phyloP scores from a whole-genome alignment of 2,329 filamentous ascomycete species.

The Paraphaeosphaeria sporulosa region DNA sequence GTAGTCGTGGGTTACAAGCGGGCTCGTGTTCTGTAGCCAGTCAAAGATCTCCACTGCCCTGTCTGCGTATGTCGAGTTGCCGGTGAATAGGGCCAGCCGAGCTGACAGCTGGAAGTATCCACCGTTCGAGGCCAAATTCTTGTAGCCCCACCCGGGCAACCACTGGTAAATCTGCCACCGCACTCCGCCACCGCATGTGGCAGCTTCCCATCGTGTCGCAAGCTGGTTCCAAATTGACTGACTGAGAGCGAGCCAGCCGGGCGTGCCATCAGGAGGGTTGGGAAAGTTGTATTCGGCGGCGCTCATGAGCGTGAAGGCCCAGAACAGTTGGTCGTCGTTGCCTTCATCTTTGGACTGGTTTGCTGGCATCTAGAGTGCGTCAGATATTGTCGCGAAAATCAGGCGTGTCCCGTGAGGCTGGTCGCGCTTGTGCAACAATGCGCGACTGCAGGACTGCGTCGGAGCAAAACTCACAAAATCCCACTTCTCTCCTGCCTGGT shows the following conservation, averaged over 20 bases:
- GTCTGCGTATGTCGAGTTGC: constrained; percentile 41
- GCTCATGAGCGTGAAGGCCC: constrained; percentile 63
- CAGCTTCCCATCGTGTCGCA: constrained; percentile 31
- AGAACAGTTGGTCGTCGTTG: constrained; percentile 65
- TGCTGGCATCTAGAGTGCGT: constrained; percentile 28
- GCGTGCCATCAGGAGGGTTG: constrained; percentile 44
- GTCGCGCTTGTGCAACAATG: neutral
- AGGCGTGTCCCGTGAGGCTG: neutral
- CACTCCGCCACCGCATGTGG: constrained; percentile 36
- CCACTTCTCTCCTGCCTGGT: constrained; percentile 28
- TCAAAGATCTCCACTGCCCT: constrained; percentile 37
- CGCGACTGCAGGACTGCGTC: neutral
- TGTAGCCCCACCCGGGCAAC: constrained; percentile 39
- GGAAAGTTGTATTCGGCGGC: constrained; percentile 60
- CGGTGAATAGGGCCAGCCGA: constrained; percentile 39
- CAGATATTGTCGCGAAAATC: neutral
- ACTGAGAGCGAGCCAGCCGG: constrained; percentile 52
- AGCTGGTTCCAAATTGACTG: constrained; percentile 44
- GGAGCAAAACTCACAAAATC: constrained; percentile 22
- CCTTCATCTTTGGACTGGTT: constrained; percentile 47
- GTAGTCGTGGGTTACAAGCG: constrained; percentile 26
- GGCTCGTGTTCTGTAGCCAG: constrained; percentile 30
- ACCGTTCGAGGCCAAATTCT: constrained; percentile 43
- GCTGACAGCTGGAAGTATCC: constrained; percentile 44
- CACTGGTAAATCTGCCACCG: constrained; percentile 42